phyloP scores from a whole-genome alignment of 2,329 filamentous ascomycete species.

The Mariannaea elegans region DNA sequence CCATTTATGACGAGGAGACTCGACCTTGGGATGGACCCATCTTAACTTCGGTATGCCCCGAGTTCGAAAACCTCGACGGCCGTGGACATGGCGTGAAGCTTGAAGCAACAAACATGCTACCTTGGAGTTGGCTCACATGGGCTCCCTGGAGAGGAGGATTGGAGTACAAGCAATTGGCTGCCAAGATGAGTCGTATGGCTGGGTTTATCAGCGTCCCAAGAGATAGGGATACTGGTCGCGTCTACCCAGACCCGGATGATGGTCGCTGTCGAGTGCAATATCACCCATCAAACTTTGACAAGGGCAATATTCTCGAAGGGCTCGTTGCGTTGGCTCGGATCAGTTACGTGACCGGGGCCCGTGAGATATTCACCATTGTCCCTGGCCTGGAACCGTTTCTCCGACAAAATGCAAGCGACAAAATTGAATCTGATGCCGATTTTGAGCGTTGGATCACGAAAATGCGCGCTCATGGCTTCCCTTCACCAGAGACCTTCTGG shows the following conservation, averaged over 20 bases:
- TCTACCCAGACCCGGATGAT: conserved; percentile 6
- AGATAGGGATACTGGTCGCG: conserved; percentile 15
- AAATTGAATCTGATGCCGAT: conserved; percentile 34
- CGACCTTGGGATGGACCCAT: conserved; percentile 19
- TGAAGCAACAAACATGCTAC: conserved; percentile 11
- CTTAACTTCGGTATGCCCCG: conserved; percentile 9
- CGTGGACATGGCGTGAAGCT: conserved; percentile 18
- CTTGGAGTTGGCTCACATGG: conserved; percentile 12
- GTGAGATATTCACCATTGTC: conserved; percentile 73
- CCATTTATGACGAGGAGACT: conserved; percentile 10
- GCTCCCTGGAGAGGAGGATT: conserved; percentile 3
- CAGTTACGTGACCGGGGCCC: conserved; percentile 75
- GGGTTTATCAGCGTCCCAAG: conserved; percentile 12
- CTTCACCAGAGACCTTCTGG: conserved; percentile 55
- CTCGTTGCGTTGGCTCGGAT: conserved; percentile 74
- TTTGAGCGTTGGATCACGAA: conserved; percentile 57
- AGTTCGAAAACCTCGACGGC: conserved; percentile 20
- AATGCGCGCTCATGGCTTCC: conserved; percentile 1
- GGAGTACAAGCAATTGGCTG: conserved; percentile 12
- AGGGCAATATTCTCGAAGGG: conserved; percentile 72
- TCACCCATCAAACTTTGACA: conserved; percentile 71
- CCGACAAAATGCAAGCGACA: conserved; percentile 39
- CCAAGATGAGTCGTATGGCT: conserved; percentile 10
- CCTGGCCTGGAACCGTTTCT: conserved; percentile 69
- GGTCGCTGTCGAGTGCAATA: conserved; percentile 53